These are phyloP conservation scores for Ocimum tenuiflorum DNA, from an alignment of 257 asterid genomes.

Conservation along the genomic window DNA sequence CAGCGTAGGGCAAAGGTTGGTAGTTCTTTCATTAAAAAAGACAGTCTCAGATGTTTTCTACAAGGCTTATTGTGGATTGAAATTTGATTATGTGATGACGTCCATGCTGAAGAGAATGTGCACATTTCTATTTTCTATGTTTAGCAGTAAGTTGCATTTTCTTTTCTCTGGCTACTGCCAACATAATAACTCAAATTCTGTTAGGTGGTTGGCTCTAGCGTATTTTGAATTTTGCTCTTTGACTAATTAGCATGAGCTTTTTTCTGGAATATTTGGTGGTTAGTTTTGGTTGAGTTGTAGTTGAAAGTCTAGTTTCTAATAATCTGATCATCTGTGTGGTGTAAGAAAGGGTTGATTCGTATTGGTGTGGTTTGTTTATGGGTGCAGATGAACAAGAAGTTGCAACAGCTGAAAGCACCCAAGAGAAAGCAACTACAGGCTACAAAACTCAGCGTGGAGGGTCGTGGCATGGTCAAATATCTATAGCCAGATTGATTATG, in stretches of 20 bases:
- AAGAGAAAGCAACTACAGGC: conserved; percentile 88
- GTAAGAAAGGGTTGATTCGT: no score
- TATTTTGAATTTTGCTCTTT: no score
- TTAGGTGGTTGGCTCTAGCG: neutral
- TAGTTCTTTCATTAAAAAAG: conserved; percentile 3
- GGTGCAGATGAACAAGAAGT: conserved; percentile 82
- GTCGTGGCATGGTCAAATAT: conserved; percentile 94
- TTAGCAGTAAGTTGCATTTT: neutral
- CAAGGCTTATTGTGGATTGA: neutral
- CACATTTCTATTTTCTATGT: neutral
- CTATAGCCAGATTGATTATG: no score
- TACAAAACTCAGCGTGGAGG: conserved; percentile 84
- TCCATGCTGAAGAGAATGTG: no score
- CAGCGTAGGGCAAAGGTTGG: conserved; percentile 76
- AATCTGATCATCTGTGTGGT: no score
- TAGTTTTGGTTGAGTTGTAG: no score
- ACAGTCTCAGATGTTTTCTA: neutral
- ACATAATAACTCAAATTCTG: no score
- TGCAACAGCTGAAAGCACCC: conserved; percentile 85
- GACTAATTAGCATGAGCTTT: neutral
- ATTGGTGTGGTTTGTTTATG: neutral
- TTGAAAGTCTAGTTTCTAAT: no score
- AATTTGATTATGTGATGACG: neutral
- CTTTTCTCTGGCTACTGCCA: neutral
- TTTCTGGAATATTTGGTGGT: neutral